A percentile compares a stretch with the other conserved stretches of the same genome.
Evolutionary conservation across 2,329 filamentous ascomycete genomes (phyloP).

Genomic region (Atkinsonella texensis): DNA sequence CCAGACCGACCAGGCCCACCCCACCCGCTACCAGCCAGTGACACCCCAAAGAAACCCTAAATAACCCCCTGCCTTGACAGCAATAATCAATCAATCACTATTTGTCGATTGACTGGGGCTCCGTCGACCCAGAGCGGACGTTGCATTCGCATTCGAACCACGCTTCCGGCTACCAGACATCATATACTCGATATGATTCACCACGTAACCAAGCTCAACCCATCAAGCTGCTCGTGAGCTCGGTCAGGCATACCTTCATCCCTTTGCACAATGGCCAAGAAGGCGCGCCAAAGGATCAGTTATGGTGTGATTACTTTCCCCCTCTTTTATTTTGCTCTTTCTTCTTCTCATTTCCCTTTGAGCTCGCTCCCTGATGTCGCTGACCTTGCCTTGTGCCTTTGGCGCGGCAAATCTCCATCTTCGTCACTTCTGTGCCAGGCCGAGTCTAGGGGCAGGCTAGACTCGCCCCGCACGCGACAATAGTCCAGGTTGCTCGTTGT

Average conservation of each 20-base stretch:
- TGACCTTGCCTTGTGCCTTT: neutral
- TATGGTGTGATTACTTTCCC: conserved; percentile 37
- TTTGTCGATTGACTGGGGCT: neutral
- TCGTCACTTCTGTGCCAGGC: neutral
- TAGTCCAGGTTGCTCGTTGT: neutral
- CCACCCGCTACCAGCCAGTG: no score
- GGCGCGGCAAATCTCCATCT: neutral
- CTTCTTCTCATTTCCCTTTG: no score
- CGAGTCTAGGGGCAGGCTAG: neutral
- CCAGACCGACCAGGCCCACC: no score
- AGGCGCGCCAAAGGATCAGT: conserved; percentile 57
- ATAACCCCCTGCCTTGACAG: neutral
- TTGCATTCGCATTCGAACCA: neutral
- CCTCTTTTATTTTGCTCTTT: no score
- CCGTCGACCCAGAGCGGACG: neutral
- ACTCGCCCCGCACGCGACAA: conserved; percentile 7
- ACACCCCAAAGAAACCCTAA: neutral
- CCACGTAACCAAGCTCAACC: neutral
- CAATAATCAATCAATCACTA: neutral
- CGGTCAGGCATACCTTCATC: neutral
- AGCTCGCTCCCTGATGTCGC: neutral
- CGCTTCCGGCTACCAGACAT: neutral
- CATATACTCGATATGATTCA: neutral
- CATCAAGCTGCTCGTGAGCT: neutral
- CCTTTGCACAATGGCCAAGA: conserved; percentile 44